These are phyloP conservation scores for Arachis stenosperma DNA, from an alignment of 306 rosid species.

Conservation along the genomic window DNA sequence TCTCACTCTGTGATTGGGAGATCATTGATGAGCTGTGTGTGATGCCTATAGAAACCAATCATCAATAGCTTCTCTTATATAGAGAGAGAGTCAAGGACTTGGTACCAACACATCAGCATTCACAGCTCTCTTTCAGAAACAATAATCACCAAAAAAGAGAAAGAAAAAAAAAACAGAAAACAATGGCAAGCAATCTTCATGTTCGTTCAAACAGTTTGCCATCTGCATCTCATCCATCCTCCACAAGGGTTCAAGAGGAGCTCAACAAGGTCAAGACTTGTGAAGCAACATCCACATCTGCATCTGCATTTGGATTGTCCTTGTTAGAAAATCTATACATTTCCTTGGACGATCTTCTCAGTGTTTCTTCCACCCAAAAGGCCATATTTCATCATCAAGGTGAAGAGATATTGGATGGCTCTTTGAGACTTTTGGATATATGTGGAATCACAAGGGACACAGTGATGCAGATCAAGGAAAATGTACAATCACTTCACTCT, in stretches of 20 bases:
- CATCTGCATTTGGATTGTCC: constrained; percentile 45
- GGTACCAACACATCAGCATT: not conserved
- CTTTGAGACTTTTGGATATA: constrained; percentile 60
- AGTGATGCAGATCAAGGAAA: constrained; percentile 56
- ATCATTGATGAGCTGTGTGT: not conserved
- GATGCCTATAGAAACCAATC: not conserved
- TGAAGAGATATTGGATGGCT: constrained; percentile 66
- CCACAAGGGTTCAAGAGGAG: constrained; percentile 54
- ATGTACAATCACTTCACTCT: constrained; percentile 60
- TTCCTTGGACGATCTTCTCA: constrained; percentile 63
- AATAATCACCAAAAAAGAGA: too few relatives aligned
- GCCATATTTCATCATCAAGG: constrained; percentile 46
- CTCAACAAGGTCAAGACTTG: constrained; percentile 50
- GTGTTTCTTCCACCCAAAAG: constrained; percentile 60
- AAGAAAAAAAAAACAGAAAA: not conserved
- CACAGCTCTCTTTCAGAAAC: too few relatives aligned
- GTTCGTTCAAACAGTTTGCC: constrained; percentile 73
- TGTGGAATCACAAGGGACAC: constrained; percentile 69
- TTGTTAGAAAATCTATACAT: constrained; percentile 56
- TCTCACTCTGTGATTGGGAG: not conserved
- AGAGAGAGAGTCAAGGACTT: constrained; percentile 14
- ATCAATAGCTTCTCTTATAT: constrained; percentile 27
- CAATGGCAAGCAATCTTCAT: constrained; percentile 52
- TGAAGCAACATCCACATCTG: constrained; percentile 48
- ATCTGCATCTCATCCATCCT: constrained; percentile 63